A percentile compares a stretch with the other conserved stretches of the same genome.
These are phyloP conservation scores for Euphorbia celastroides DNA, from an alignment of 441 rosid species.

Conservation along the genomic window DNA sequence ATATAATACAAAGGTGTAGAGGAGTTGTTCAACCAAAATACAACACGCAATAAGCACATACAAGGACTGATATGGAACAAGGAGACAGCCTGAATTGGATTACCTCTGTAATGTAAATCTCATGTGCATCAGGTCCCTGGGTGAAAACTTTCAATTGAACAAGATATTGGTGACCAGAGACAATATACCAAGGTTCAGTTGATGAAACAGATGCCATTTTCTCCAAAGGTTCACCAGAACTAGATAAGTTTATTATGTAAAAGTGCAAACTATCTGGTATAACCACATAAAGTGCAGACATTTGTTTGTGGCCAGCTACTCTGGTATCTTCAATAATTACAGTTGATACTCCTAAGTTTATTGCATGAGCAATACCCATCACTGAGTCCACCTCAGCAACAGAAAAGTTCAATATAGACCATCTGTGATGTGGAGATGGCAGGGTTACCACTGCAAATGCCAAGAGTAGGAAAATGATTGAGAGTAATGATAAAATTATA, in stretches of 20 bases:
- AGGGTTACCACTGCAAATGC: slow-evolving; percentile 64
- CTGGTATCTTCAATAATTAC: slow-evolving; percentile 82
- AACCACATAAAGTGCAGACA: slow-evolving; percentile 79
- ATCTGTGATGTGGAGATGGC: slow-evolving; percentile 74
- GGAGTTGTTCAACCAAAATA: slow-evolving; percentile 2
- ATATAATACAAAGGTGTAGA: neutral
- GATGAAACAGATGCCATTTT: slow-evolving; percentile 56
- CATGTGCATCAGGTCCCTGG: slow-evolving; percentile 56
- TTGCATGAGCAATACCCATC: slow-evolving; percentile 53
- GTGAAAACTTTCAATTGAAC: slow-evolving; percentile 71
- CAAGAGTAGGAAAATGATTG: slow-evolving; percentile 17
- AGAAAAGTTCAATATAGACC: slow-evolving; percentile 70
- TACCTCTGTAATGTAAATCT: slow-evolving; percentile 89
- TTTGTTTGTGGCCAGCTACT: slow-evolving; percentile 79
- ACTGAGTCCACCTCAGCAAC: slow-evolving; percentile 68
- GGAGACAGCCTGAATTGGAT: slow-evolving; percentile 21
- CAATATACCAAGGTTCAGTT: slow-evolving; percentile 65
- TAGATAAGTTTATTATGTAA: slow-evolving; percentile 53
- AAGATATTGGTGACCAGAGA: slow-evolving; percentile 66
- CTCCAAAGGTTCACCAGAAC: slow-evolving; percentile 48
- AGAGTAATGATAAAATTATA: slow-evolving; percentile 15
- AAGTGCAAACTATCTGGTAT: slow-evolving; percentile 58
- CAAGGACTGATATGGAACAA: slow-evolving; percentile 1
- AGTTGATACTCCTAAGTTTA: slow-evolving; percentile 68
- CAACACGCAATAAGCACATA: neutral